A percentile compares a stretch with the other conserved stretches of the same genome.
Conservation (phyloP, 2,329 filamentous ascomycete genomes). For the Aspergillus sp. region DNA sequence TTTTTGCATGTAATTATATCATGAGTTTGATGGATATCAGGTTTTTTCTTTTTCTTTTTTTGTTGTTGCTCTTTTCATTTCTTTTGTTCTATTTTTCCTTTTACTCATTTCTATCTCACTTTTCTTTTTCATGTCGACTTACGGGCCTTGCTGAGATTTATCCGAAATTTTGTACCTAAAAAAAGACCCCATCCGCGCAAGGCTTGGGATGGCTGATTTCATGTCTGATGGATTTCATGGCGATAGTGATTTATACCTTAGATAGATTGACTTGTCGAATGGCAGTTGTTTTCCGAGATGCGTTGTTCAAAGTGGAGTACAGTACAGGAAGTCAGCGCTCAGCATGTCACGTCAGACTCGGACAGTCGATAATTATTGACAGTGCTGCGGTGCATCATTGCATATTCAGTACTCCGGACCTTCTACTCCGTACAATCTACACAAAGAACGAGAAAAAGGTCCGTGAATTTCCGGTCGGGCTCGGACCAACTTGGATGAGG, state of each 20-base stretch:
- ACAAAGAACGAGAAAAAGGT: not conserved
- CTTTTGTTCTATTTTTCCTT: conserved; percentile 3
- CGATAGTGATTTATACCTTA: not conserved
- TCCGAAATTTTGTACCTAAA: not conserved
- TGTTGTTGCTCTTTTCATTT: conserved; percentile 13
- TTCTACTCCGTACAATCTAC: too few relatives aligned
- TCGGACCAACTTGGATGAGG: not conserved
- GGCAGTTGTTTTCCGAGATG: not conserved
- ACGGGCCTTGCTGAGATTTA: not conserved
- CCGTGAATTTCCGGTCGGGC: not conserved
- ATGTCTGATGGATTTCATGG: conserved; percentile 1
- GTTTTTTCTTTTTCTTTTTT: conserved; percentile 6
- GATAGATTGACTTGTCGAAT: not conserved
- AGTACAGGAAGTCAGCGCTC: not conserved
- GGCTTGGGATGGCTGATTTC: not conserved
- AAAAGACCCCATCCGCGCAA: not conserved
- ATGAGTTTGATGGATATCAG: conserved; percentile 33
- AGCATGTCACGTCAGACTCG: not conserved
- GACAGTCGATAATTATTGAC: too few relatives aligned
- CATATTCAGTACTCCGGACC: too few relatives aligned
- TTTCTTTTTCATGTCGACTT: not conserved
- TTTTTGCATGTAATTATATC: conserved; percentile 21
- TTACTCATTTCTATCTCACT: not conserved
- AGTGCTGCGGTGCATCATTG: too few relatives aligned
- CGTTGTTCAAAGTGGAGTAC: not conserved